Conservation (phyloP, 116 monocot genomes). For the Iris pallida region DNA sequence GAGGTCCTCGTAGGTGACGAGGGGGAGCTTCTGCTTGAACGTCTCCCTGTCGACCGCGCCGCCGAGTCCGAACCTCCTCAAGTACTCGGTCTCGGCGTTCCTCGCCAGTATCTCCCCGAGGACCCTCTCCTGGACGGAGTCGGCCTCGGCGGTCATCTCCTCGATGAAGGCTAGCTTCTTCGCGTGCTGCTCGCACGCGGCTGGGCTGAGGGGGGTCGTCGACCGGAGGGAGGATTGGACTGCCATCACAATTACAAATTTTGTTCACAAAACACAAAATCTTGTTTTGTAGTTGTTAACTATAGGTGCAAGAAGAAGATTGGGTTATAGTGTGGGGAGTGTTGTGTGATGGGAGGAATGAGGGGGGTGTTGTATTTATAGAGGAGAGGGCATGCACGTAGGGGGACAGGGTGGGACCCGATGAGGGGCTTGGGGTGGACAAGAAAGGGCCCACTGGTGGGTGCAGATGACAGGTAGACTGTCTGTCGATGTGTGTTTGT, state of each 20-base stretch:
- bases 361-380: neutral
- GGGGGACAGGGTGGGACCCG: no score
- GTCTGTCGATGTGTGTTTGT: no score
- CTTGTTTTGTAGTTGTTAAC: neutral
- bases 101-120: slow-evolving; percentile 58
- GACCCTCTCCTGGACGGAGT: slow-evolving; percentile 55
- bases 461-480: no score
- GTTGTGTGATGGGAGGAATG: neutral
- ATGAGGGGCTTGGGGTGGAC: no score
- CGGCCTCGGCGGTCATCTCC: slow-evolving; percentile 52
- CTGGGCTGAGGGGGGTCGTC: neutral
- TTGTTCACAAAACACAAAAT: neutral
- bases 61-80: slow-evolving; percentile 30
- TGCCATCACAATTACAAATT: neutral
- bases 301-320: neutral
- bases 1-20: slow-evolving; percentile 69
- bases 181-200: slow-evolving; percentile 9
- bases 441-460: no score
- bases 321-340: neutral
- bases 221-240: neutral
- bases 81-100: slow-evolving; percentile 67
- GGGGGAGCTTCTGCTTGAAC: slow-evolving; percentile 61
- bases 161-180: slow-evolving; percentile 69
- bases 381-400: neutral
- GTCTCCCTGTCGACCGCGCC: slow-evolving; percentile 46